Conservation (phyloP, 768 basidiomycete genomes). For the Lactifluus hygrophoroides region DNA sequence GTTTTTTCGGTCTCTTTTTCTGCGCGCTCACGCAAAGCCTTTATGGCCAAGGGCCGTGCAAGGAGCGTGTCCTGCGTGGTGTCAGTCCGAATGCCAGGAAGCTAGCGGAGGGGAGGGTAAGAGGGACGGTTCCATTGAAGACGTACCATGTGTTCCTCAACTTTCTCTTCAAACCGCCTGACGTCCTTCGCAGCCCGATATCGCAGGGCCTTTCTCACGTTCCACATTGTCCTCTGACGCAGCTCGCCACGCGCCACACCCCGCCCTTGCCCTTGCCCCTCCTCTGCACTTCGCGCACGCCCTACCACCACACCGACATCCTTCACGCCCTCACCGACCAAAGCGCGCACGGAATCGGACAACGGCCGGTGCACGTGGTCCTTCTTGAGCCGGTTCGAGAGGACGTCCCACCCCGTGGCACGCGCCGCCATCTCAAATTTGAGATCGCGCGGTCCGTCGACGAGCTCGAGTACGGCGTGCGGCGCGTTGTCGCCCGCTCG, state of each 20-base stretch:
- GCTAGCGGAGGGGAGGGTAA: background rate
- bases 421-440: slow-evolving; percentile 84
- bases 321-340: slow-evolving; percentile 45
- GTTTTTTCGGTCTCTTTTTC: slow-evolving; percentile 6
- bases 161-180: slow-evolving; percentile 44
- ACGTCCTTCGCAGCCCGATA: slow-evolving; percentile 45
- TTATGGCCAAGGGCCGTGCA: slow-evolving; percentile 19
- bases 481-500: slow-evolving; percentile 91
- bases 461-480: slow-evolving; percentile 85
- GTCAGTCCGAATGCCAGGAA: too few relatives aligned
- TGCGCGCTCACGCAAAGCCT: slow-evolving; percentile 9
- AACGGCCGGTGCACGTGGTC: slow-evolving; percentile 27
- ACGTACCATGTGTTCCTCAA: slow-evolving; percentile 59
- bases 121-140: background rate
- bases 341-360: slow-evolving; percentile 27
- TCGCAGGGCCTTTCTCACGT: slow-evolving; percentile 63
- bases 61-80: slow-evolving; percentile 14
- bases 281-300: slow-evolving; percentile 32
- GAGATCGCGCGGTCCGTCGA: slow-evolving; percentile 87
- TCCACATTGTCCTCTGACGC: slow-evolving; percentile 62
- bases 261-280: background rate
- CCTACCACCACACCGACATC: slow-evolving; percentile 40
- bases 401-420: slow-evolving; percentile 76
- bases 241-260: slow-evolving; percentile 37
- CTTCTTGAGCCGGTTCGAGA: slow-evolving; percentile 44